A percentile compares a stretch with the other conserved stretches of the same genome.
These are phyloP conservation scores for Polyplosphaeria fusca DNA, from an alignment of 495 filamentous ascomycete genomes.

Conservation along the genomic window DNA sequence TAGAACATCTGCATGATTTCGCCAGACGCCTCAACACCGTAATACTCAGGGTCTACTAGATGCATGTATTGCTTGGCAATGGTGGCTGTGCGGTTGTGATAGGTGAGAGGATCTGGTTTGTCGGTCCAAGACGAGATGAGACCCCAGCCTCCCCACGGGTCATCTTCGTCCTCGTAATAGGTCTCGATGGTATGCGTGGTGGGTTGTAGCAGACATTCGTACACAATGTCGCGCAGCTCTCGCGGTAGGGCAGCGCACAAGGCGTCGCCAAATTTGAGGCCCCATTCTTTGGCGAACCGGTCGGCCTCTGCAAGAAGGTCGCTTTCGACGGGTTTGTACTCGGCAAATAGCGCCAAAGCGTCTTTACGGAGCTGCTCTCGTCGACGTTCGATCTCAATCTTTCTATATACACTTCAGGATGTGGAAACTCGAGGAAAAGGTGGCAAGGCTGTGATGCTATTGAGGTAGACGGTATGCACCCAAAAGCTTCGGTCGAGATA, in stretches of 20 bases:
- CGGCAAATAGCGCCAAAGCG: background rate
- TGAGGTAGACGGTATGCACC: background rate
- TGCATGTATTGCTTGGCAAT: background rate
- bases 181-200: background rate
- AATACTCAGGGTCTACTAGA: background rate
- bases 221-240: background rate
- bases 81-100: background rate
- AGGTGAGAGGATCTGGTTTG: background rate
- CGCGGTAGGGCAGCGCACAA: background rate
- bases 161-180: background rate
- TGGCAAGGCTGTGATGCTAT: background rate
- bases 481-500: background rate
- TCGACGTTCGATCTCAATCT: background rate
- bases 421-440: background rate
- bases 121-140: background rate
- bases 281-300: background rate
- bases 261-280: background rate
- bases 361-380: conserved; percentile 1
- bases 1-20: conserved; percentile 5
- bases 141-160: background rate
- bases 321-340: conserved; percentile 8
- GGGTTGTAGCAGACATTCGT: background rate
- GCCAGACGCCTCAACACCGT: background rate
- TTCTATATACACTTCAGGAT: background rate
- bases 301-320: background rate